Evolutionary conservation across 176 grass and related monocot species (phyloP).

Genomic region (Musa beccarii): DNA sequence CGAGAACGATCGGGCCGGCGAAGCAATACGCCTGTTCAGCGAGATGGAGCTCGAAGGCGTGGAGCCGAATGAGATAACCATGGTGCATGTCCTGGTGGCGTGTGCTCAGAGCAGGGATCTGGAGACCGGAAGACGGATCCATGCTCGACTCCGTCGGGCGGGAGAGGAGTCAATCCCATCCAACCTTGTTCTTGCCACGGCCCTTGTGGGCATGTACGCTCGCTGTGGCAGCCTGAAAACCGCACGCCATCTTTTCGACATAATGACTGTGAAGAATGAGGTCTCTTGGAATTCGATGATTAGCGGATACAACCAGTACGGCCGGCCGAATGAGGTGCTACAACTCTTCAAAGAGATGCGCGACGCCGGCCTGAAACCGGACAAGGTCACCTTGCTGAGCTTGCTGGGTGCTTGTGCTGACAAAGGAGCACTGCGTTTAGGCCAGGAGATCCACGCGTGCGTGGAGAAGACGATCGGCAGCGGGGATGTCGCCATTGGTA

Average conservation of each 20-base stretch:
- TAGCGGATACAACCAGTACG: slow-evolving; percentile 21
- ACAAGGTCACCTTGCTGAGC: slow-evolving; percentile 34
- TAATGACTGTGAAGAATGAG: slow-evolving; percentile 21
- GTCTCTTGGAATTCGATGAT: slow-evolving; percentile 39
- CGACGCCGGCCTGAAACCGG: slow-evolving; percentile 8
- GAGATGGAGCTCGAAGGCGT: slow-evolving; percentile 11
- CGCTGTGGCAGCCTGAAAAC: slow-evolving; percentile 14
- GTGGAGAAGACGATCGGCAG: slow-evolving; percentile 31
- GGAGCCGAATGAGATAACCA: slow-evolving; percentile 29
- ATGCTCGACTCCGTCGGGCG: slow-evolving; percentile 4
- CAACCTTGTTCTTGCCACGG: slow-evolving; percentile 15
- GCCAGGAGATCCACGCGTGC: slow-evolving; percentile 24
- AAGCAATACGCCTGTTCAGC: slow-evolving; percentile 26
- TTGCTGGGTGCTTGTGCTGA: slow-evolving; percentile 23
- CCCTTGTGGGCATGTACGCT: slow-evolving; percentile 12
- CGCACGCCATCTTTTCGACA: slow-evolving; percentile 16
- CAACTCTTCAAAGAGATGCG: slow-evolving; percentile 23
- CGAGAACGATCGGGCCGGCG: slow-evolving; percentile 1
- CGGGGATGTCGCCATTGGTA: slow-evolving; percentile 22
- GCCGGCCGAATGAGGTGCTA: slow-evolving; percentile 14
- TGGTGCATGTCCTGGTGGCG: slow-evolving; percentile 28
- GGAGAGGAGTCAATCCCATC: slow-evolving; percentile 3
- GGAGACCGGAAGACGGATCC: slow-evolving; percentile 27
- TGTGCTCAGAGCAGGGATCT: slow-evolving; percentile 31
- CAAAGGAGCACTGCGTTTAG: slow-evolving; percentile 11